Conservation (phyloP, 208 protist genomes). For the Trypanosoma avium region DNA sequence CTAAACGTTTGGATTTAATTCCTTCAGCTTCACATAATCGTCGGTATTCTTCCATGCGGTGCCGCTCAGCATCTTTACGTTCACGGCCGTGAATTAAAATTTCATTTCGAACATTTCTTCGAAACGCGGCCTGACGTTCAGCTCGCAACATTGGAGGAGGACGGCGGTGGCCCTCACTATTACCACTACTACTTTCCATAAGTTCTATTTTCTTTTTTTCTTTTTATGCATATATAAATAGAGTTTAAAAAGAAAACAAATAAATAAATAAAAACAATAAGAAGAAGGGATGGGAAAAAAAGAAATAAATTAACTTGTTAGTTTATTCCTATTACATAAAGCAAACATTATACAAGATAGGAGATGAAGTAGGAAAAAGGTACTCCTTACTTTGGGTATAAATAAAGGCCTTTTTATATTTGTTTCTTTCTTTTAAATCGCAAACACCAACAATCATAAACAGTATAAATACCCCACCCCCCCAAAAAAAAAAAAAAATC, state of each 20-base stretch:
- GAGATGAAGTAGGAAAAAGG: too few relatives aligned
- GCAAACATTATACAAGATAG: too few relatives aligned
- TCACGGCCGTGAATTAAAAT: conserved; percentile 63
- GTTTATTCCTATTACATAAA: too few relatives aligned
- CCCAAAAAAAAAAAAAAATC: too few relatives aligned
- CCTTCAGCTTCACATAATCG: conserved; percentile 81
- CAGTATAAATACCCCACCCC: too few relatives aligned
- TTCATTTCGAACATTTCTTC: conserved; percentile 57
- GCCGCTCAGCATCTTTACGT: conserved; percentile 74
- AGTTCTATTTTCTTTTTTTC: too few relatives aligned
- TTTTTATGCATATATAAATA: too few relatives aligned
- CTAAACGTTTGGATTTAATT: conserved; percentile 74
- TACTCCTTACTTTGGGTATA: too few relatives aligned
- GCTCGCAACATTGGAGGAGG: conserved; percentile 63
- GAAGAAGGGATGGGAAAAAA: conserved; percentile 7
- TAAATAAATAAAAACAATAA: conserved; percentile 7
- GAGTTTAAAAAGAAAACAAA: background rate
- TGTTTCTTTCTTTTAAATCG: too few relatives aligned
- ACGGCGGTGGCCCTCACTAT: conserved; percentile 28
- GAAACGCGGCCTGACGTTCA: conserved; percentile 75
- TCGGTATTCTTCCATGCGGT: conserved; percentile 88
- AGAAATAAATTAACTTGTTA: too few relatives aligned
- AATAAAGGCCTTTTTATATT: too few relatives aligned
- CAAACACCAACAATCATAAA: too few relatives aligned
- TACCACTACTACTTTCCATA: background rate